Conservation (phyloP, 305 asterid species). For the Rubia balearica region DNA sequence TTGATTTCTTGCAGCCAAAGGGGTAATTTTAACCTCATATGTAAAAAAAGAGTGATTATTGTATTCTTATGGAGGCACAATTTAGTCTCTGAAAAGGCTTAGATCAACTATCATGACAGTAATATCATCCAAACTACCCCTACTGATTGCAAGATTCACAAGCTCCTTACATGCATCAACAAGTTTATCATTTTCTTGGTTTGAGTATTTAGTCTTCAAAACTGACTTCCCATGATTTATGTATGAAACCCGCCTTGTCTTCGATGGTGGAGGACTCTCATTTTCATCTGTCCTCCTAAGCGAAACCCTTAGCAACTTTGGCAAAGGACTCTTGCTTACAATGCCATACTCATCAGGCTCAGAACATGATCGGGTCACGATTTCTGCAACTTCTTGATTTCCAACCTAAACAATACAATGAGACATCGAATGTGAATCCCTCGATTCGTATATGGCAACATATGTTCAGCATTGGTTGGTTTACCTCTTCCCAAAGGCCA, state of each 20-base stretch:
- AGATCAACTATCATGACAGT: constrained; percentile 79
- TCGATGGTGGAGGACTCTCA: constrained; percentile 58
- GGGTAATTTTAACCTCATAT: neutral
- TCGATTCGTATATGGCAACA: neutral
- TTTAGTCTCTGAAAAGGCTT: constrained; percentile 19
- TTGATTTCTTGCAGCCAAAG: neutral
- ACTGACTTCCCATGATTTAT: neutral
- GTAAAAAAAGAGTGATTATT: neutral
- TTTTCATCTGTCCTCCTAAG: constrained; percentile 25
- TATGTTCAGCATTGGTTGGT: neutral
- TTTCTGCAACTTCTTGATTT: constrained; percentile 64
- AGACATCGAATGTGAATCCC: neutral
- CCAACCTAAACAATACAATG: constrained; percentile 36
- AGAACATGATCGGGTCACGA: constrained; percentile 41
- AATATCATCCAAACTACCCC: constrained; percentile 83
- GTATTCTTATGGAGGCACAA: neutral
- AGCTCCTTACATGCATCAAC: constrained; percentile 69
- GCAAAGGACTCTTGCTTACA: constrained; percentile 26
- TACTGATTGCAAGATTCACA: constrained; percentile 48
- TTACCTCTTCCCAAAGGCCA: constrained; percentile 82
- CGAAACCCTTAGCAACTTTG: constrained; percentile 38
- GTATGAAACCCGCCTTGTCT: constrained; percentile 39
- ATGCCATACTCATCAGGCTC: constrained; percentile 18
- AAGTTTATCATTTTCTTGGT: constrained; percentile 38
- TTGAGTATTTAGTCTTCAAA: constrained; percentile 6